These are phyloP conservation scores for Malassezia dermatis DNA, from an alignment of 1,284 basidiomycete genomes.

Conservation along the genomic window DNA sequence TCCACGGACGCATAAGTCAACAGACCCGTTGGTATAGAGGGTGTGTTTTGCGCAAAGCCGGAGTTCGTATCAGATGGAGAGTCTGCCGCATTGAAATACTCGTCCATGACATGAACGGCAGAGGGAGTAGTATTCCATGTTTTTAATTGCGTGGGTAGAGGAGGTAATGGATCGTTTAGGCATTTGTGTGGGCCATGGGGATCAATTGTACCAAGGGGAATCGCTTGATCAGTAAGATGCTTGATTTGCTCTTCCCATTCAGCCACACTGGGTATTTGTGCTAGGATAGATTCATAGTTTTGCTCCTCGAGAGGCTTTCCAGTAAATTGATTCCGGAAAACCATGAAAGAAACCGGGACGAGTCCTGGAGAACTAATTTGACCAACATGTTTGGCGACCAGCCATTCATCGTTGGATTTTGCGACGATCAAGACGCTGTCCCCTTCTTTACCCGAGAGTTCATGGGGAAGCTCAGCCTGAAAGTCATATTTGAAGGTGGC, in stretches of 20 bases:
- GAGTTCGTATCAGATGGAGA: not conserved
- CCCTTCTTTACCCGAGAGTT: conserved; percentile 84
- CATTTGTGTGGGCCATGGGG: not conserved
- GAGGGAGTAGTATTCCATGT: not conserved
- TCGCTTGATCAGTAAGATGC: conserved; percentile 89
- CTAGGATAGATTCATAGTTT: conserved; percentile 53
- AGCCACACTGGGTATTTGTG: conserved; percentile 70
- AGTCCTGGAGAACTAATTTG: conserved; percentile 85
- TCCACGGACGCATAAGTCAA: conserved; percentile 76
- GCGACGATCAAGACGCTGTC: conserved; percentile 67
- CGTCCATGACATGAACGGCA: not conserved
- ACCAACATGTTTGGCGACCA: conserved; percentile 77
- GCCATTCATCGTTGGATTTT: conserved; percentile 50
- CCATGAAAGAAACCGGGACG: conserved; percentile 91
- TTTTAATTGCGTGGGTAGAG: not conserved
- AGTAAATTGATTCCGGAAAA: conserved; percentile 82
- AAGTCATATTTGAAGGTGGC: conserved; percentile 95
- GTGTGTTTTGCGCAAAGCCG: not conserved
- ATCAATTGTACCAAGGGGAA: conserved; percentile 76
- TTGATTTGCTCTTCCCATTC: conserved; percentile 96
- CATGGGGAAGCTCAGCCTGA: conserved; percentile 82
- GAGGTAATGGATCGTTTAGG: not conserved
- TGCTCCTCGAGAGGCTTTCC: conserved; percentile 57
- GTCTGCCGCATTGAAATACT: not conserved
- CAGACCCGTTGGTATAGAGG: conserved; percentile 54